A percentile compares a stretch with the other conserved stretches of the same genome.
Conservation (phyloP, 2,329 filamentous ascomycete species). For the Talaromyces sp. region DNA sequence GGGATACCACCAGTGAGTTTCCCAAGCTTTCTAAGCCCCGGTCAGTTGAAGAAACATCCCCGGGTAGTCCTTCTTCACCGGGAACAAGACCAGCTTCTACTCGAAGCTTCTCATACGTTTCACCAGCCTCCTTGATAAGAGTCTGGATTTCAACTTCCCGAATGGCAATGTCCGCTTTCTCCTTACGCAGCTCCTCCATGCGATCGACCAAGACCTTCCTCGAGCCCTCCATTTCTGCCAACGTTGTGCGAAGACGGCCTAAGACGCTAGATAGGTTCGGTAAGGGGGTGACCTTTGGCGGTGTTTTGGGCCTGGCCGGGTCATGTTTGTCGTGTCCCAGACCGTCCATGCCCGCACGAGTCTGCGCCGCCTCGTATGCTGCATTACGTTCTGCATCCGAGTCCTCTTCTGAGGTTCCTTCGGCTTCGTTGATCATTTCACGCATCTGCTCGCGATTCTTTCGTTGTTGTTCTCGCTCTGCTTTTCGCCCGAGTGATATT, state of each 20-base stretch:
- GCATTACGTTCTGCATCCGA: slow-evolving; percentile 63
- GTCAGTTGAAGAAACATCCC: slow-evolving; percentile 28
- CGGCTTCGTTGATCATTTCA: slow-evolving; percentile 75
- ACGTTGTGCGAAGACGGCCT: slow-evolving; percentile 58
- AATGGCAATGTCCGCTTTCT: slow-evolving; percentile 64
- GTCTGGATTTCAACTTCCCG: slow-evolving; percentile 77
- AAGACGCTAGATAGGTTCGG: slow-evolving; percentile 69
- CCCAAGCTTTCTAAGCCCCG: slow-evolving; percentile 40
- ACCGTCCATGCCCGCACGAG: slow-evolving; percentile 71
- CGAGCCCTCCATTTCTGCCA: slow-evolving; percentile 62
- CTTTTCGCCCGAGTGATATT: slow-evolving; percentile 72
- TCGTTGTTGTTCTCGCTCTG: slow-evolving; percentile 66
- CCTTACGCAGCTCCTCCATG: slow-evolving; percentile 64
- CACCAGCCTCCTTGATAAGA: slow-evolving; percentile 74
- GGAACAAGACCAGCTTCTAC: slow-evolving; percentile 38
- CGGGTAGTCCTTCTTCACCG: slow-evolving; percentile 24
- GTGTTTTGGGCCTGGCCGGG: slow-evolving; percentile 51
- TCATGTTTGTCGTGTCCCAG: slow-evolving; percentile 53
- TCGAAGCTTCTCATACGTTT: slow-evolving; percentile 61
- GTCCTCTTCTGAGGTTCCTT: slow-evolving; percentile 64
- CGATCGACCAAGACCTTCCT: slow-evolving; percentile 59
- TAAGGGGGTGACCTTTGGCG: slow-evolving; percentile 71
- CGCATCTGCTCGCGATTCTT: slow-evolving; percentile 74
- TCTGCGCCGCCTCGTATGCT: slow-evolving; percentile 85
- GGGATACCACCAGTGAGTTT: slow-evolving; percentile 27